Conservation (phyloP, 805 yeast genomes). For the Maudiozyma saulgeensis region DNA sequence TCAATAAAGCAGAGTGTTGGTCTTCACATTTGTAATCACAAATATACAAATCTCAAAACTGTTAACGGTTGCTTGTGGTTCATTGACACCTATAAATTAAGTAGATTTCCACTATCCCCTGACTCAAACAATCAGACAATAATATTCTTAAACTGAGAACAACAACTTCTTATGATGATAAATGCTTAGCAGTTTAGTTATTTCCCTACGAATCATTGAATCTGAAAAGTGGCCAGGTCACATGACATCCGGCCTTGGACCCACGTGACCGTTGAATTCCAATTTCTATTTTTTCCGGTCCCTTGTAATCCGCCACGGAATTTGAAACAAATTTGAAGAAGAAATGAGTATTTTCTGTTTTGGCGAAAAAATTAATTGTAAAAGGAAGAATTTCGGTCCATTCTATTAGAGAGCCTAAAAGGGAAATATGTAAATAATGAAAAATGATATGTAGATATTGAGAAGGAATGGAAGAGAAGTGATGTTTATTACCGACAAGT, state of each 20-base stretch:
- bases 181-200: no score
- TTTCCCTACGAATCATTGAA: no score
- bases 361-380: not conserved
- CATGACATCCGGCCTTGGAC: not conserved
- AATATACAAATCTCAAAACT: no score
- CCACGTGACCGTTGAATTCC: not conserved
- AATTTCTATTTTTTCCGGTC: not conserved
- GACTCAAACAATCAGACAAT: no score
- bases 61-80: no score
- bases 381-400: not conserved
- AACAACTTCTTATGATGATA: no score
- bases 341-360: not conserved
- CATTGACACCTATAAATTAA: no score
- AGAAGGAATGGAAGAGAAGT: not conserved
- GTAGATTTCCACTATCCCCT: no score
- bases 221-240: not conserved
- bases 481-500: not conserved
- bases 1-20: no score
- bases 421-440: conserved; percentile 4
- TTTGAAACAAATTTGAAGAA: not conserved
- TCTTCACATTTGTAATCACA: no score
- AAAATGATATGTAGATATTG: not conserved
- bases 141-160: no score
- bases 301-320: not conserved
- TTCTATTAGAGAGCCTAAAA: not conserved